Percentiles rank a stretch among this genome's conserved stretches.
phyloP scores from a whole-genome alignment of 2,329 filamentous ascomycete species.

The Ophiostoma populinum region DNA sequence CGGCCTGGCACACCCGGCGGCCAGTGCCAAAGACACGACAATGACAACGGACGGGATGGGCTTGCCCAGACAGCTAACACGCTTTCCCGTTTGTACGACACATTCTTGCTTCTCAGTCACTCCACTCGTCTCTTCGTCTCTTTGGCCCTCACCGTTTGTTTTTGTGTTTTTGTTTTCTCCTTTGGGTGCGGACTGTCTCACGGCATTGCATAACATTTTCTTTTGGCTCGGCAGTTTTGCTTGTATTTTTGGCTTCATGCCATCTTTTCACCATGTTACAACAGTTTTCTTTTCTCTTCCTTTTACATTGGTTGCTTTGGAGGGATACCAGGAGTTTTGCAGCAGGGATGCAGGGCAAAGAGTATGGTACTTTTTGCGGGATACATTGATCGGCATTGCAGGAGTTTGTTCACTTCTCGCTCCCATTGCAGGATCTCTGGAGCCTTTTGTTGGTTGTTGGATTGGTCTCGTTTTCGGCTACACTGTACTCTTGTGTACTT shows the following conservation, averaged over 20 bases:
- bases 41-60: too few species aligned
- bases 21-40: slow-evolving; percentile 9
- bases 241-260: slow-evolving; percentile 1
- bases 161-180: slow-evolving; percentile 1
- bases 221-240: neutral
- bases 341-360: too few species aligned
- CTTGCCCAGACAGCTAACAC: too few species aligned
- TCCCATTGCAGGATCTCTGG: too few species aligned
- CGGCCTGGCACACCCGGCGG: slow-evolving; percentile 1
- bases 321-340: too few species aligned
- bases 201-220: slow-evolving; percentile 1
- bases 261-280: too few species aligned
- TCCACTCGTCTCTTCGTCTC: neutral
- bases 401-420: too few species aligned
- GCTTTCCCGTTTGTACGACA: slow-evolving; percentile 3
- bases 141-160: neutral
- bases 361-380: too few species aligned
- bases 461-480: slow-evolving; percentile 1
- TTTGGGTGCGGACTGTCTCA: neutral
- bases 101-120: slow-evolving; percentile 4
- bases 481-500: neutral
- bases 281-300: too few species aligned
- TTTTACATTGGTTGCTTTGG: too few species aligned
- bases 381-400: too few species aligned
- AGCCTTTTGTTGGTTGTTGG: slow-evolving; percentile 2